Base-by-base conservation (phyloP, 2,329 filamentous ascomycete genomes). In the Botrytis sinoallii region DNA sequence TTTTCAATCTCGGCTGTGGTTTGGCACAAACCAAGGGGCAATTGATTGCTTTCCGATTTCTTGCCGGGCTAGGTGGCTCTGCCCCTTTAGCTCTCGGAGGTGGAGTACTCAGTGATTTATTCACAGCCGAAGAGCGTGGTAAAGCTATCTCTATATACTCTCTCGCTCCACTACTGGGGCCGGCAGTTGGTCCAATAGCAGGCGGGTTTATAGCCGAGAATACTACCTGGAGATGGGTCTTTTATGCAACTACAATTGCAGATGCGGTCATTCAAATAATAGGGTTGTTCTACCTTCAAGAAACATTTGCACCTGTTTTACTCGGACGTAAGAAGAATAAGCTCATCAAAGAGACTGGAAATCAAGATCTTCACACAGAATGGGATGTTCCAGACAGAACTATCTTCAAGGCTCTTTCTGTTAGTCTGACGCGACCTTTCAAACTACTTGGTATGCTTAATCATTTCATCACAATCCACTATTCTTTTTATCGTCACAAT, bases 1-100 rank as follows among this genome's bases (percentile, higher is more conserved):
- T 86, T 35, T 89, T 87, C 83, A 89, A 87, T 72, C 78, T 89
- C 1, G 83, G 81, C 0, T 90, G 86, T 71, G 86, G 84, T 0
- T 84, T 87, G 44, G 82, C 85, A 0, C 80, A 78, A 1, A 83
- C 82, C 0, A 85, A 86, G 59, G 82, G 80, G 18, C 67, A 83
- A n/a, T 77, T 88, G 6, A 84, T 87, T 18, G 83, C 82, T 0
- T 82, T 83, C 20, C 81, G 86, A 0, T 85, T 88, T 60, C 75
- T 88, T 0, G 82, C 85, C 6, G 86, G 86, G 0, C 81, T 88
- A 29, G 85, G 86, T 1, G 86, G 85, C 0, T 85, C 84, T 64
- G 81, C 83, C 2, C 82, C 84, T 1, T 85, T 86, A 52, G 81
- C 84, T 0, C 81, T 88, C 35, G 84, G 84, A 86, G 9, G 80